phyloP scores from a whole-genome alignment of 176 grass and related monocot genomes.

The Triticum dicoccoides region DNA sequence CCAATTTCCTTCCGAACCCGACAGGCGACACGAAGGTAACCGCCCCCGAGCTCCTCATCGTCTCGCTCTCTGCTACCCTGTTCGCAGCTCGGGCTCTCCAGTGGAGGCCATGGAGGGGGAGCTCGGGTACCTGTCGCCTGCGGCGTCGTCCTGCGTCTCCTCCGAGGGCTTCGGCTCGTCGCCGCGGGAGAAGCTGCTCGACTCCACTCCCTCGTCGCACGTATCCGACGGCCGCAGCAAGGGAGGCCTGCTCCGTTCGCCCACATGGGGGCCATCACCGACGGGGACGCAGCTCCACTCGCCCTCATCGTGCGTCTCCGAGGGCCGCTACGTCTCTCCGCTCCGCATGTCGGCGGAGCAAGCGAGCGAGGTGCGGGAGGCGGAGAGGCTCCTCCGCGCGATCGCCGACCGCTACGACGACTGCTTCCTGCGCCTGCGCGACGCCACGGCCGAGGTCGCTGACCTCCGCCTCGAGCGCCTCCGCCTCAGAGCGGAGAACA shows the following conservation, averaged over 20 bases:
- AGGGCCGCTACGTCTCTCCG: not conserved
- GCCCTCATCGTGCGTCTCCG: constrained; percentile 16
- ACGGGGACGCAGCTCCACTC: not conserved
- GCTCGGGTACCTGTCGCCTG: constrained; percentile 7
- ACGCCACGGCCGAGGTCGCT: constrained; percentile 41
- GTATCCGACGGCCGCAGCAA: constrained; percentile 9
- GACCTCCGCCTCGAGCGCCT: constrained; percentile 55
- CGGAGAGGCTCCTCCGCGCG: constrained; percentile 47
- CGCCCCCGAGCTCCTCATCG: constrained; percentile 17
- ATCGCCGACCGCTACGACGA: constrained; percentile 64
- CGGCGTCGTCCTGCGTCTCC: constrained; percentile 19
- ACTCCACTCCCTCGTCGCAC: constrained; percentile 31
- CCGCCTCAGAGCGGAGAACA: constrained; percentile 48
- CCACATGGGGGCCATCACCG: not conserved
- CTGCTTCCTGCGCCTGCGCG: constrained; percentile 49
- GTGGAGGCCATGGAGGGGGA: constrained; percentile 38
- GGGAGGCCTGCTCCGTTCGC: not conserved
- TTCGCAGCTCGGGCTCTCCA: constrained; percentile 17
- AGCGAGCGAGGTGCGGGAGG: constrained; percentile 32
- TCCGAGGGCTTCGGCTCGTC: not conserved
- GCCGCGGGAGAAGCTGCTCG: constrained; percentile 2
- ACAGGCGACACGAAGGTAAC: constrained; percentile 21
- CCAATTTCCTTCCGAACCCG: constrained; percentile 26
- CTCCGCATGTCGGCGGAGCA: constrained; percentile 19
- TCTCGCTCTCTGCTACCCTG: constrained; percentile 35